Conservation (phyloP, 2,329 filamentous ascomycete genomes). For the Westerdykella sp. region DNA sequence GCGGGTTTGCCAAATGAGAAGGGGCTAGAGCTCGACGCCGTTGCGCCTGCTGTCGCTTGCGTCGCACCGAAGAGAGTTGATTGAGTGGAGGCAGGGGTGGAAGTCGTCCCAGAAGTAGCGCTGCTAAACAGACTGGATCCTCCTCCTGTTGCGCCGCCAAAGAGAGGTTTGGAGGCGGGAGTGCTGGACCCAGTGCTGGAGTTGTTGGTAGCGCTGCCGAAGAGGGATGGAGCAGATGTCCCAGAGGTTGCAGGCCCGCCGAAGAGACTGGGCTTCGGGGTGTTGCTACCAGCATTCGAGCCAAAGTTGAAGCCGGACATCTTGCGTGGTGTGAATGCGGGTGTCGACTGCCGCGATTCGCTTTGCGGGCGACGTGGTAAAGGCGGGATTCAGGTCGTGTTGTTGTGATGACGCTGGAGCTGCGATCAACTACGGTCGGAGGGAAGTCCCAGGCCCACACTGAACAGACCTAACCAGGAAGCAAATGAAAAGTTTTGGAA, state of each 20-base stretch:
- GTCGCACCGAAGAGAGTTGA: constrained; percentile 25
- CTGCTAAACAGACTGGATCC: constrained; percentile 23
- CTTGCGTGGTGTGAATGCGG: constrained; percentile 4
- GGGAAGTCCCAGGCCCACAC: too few relatives aligned
- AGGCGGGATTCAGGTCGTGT: too few relatives aligned
- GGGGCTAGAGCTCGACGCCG: constrained; percentile 5
- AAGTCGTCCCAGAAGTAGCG: constrained; percentile 11
- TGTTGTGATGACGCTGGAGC: too few relatives aligned
- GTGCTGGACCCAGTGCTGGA: constrained; percentile 14
- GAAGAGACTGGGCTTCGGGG: constrained; percentile 26
- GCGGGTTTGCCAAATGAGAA: constrained; percentile 8
- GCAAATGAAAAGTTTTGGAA: too few relatives aligned
- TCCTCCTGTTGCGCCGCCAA: constrained; percentile 9
- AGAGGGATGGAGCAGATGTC: constrained; percentile 16
- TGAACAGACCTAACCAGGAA: too few relatives aligned
- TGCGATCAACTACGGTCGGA: too few relatives aligned
- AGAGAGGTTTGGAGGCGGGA: constrained; percentile 12
- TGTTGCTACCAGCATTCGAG: constrained; percentile 14
- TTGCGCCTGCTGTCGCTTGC: constrained; percentile 19
- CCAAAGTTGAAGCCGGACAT: constrained; percentile 32
- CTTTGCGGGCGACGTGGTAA: not conserved
- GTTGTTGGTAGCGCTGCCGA: constrained; percentile 17
- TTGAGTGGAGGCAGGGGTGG: constrained; percentile 18
- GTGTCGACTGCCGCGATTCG: not conserved
- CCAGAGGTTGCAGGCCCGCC: constrained; percentile 23